Evolutionary conservation across 441 rosid genomes (phyloP), one percentile per base, ranked within the genome.

Genomic region (Arabidopsis lyrata): DNA sequence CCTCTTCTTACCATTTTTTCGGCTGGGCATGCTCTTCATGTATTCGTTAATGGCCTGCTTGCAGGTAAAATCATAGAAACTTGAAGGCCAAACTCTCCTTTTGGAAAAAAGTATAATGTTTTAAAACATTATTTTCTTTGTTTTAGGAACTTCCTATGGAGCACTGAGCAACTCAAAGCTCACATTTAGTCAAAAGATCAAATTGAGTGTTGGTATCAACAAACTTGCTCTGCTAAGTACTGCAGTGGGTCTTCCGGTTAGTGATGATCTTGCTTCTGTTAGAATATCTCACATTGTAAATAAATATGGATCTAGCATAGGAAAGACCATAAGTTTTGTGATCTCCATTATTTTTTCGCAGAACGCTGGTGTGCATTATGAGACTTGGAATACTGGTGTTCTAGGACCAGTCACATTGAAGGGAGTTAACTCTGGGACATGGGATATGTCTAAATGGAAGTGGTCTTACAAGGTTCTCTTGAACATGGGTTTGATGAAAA

Each of bases 351-450:
- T 67, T 52, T 61, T 45, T 50, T 16, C 5, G 47, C 86, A 95
- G 99, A 92, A 95, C 77, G 95, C 92, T 38, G 99, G 99, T 63
- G 32, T 83, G 65, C 91, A 87, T 75, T 89, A 73, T n/a, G 94
- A 89, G 76, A 81, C 81, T 68, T 89, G 90, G 91, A 86, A 89
- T 74, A 71, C 74, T 27, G 94, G 91, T n/a, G 77, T 89, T 66
- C 80, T 89, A 34, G 94, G 94, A 5, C 91, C 94, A 32, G 84
- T 77, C 38, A 83, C 90, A 24, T 64, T 87, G 60, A 71, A 66
- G 22, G 91, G 91, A 68, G 82, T 89, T n/a, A 80, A 82, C 52
- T 84, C 84, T 3, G 90, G 90, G 61, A 77, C 86, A 60, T 78
- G 90, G 85, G 84, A 89, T 79, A 75, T 89, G 83, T 79, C 94